A percentile compares a stretch with the other conserved stretches of the same genome.
These are phyloP conservation scores for Diplocarpon rosae DNA, from an alignment of 2,329 filamentous ascomycete species.

Conservation along the genomic window DNA sequence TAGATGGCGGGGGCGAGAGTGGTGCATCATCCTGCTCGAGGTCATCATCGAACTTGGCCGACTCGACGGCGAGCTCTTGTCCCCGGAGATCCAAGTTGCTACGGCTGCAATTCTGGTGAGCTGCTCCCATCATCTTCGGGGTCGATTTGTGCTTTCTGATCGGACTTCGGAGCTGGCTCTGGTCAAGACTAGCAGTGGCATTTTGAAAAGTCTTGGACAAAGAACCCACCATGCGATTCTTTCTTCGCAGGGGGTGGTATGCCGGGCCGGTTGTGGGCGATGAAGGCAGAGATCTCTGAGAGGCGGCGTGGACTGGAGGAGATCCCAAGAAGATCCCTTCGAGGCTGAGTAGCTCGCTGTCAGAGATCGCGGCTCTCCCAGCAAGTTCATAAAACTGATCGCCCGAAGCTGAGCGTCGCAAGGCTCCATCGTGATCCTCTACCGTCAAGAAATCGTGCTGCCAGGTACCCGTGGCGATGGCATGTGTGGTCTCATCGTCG, in stretches of 20 bases:
- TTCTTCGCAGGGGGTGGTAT: constrained; percentile 11
- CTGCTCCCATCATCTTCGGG: constrained; percentile 24
- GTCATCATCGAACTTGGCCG: constrained; percentile 36
- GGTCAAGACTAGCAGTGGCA: constrained; percentile 23
- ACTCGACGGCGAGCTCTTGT: constrained; percentile 35
- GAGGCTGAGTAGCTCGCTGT: constrained; percentile 25
- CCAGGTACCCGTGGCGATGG: constrained; percentile 6
- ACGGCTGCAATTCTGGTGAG: constrained; percentile 32
- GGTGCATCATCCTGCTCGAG: constrained; percentile 32
- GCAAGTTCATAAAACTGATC: constrained; percentile 21
- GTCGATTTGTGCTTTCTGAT: constrained; percentile 29
- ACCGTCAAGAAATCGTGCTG: constrained; percentile 13
- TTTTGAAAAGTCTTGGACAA: constrained; percentile 36
- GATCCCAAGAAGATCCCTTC: constrained; percentile 23
- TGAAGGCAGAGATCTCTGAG: constrained; percentile 17
- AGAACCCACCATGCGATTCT: constrained; percentile 27
- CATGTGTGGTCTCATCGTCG: constrained; percentile 11
- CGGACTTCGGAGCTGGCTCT: constrained; percentile 27
- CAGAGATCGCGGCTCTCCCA: constrained; percentile 25
- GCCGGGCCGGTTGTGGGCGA: constrained; percentile 15
- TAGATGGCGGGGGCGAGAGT: constrained; percentile 35
- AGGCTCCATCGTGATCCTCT: constrained; percentile 12
- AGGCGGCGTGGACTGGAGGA: constrained; percentile 12
- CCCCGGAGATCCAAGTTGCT: constrained; percentile 37
- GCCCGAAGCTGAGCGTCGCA: constrained; percentile 7